A percentile compares a stretch with the other conserved stretches of the same genome.
These are phyloP conservation scores for Torulaspora indica DNA, from an alignment of 805 yeast genomes.

Conservation along the genomic window DNA sequence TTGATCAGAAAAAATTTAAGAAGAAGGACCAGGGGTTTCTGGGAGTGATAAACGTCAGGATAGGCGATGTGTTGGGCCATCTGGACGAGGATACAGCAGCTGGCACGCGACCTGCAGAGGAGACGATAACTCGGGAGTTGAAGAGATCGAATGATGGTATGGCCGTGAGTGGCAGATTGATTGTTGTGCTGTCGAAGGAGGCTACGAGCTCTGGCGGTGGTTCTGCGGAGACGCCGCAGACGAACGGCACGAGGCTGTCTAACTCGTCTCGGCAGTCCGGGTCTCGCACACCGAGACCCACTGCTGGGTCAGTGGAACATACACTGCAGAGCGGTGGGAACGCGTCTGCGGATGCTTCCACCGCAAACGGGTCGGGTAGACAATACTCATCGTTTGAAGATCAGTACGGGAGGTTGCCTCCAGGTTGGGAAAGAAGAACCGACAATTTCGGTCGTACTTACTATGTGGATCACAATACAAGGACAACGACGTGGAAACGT, in stretches of 20 bases:
- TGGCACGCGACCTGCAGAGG: constrained; percentile 43
- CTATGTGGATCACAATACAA: constrained; percentile 95
- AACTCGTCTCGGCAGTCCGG: constrained; percentile 7
- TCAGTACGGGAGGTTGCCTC: constrained; percentile 91
- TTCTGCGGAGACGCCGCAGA: constrained; percentile 7
- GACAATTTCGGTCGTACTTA: constrained; percentile 97
- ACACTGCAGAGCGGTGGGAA: constrained; percentile 30
- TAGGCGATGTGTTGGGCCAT: constrained; percentile 64
- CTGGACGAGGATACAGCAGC: constrained; percentile 52
- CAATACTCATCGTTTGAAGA: constrained; percentile 94
- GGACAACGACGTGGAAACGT: constrained; percentile 98
- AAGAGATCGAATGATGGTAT: constrained; percentile 87
- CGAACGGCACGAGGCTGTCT: constrained; percentile 9
- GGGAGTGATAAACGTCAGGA: constrained; percentile 88
- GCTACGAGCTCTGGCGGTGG: constrained; percentile 33
- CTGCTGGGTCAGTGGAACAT: constrained; percentile 31
- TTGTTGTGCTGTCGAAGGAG: constrained; percentile 56
- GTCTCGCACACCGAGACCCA: constrained; percentile 22
- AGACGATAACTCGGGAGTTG: constrained; percentile 87
- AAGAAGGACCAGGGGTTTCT: constrained; percentile 97
- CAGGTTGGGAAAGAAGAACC: constrained; percentile 99
- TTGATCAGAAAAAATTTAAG: constrained; percentile 95
- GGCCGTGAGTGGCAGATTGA: constrained; percentile 89
- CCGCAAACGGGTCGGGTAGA: constrained; percentile 35
- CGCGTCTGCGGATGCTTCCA: constrained; percentile 19